These are phyloP conservation scores for Botrytis hyacinthi DNA, from an alignment of 2,329 filamentous ascomycete genomes.

Conservation along the genomic window DNA sequence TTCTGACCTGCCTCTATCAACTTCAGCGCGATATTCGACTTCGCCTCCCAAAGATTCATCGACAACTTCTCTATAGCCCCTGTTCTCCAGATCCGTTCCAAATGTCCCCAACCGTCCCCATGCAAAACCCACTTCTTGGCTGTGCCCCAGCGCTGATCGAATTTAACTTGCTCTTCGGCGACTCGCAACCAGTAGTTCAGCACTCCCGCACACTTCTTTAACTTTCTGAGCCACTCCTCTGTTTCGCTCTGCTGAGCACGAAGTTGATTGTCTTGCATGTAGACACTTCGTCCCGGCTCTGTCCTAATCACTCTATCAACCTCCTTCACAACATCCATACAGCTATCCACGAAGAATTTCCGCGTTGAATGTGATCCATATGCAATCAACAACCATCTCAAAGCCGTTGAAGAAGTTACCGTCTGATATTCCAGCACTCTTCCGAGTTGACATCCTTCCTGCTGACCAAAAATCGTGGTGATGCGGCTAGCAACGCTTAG, in stretches of 20 bases:
- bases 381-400: not conserved
- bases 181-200: not conserved
- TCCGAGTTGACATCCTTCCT: constrained; percentile 1
- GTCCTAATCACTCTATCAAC: not conserved
- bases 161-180: not conserved
- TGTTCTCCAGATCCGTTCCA: not conserved
- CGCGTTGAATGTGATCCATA: not conserved
- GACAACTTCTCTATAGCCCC: not conserved
- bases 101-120: not conserved
- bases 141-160: not conserved
- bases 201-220: not conserved
- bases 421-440: not conserved
- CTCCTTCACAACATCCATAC: not conserved
- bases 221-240: not conserved
- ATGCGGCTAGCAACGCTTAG: not conserved
- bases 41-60: not conserved
- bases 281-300: not conserved
- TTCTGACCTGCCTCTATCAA: not conserved
- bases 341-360: not conserved
- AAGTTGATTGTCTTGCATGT: not conserved
- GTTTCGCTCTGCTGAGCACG: no score
- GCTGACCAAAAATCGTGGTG: not conserved
- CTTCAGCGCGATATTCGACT: not conserved
- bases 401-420: not conserved
- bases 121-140: not conserved